Evolutionary conservation across 176 grass and related monocot species (phyloP).

Genomic region (Stipa capillata): DNA sequence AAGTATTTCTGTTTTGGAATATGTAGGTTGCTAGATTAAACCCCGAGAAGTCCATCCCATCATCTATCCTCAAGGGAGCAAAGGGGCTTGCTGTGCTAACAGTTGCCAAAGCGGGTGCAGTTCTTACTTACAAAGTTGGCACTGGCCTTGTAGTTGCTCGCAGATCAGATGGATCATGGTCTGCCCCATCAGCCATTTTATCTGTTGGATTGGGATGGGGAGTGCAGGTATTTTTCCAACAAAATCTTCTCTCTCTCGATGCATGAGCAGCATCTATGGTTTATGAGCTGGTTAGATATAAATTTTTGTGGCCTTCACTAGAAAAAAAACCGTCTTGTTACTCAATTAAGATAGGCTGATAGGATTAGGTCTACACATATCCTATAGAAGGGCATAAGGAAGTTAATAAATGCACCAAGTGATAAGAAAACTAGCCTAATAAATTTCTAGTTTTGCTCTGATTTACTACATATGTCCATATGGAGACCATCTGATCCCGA

Average conservation of each 20-base stretch:
- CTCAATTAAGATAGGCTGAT: not conserved
- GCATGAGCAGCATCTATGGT: not conserved
- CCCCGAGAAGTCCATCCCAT: slow-evolving; percentile 83
- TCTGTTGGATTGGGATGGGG: slow-evolving; percentile 96
- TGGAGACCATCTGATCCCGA: not conserved
- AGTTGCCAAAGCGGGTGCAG: slow-evolving; percentile 69
- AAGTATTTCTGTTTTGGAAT: slow-evolving; percentile 22
- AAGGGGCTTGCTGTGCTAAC: slow-evolving; percentile 88
- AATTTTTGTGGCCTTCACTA: not conserved
- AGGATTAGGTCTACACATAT: not conserved
- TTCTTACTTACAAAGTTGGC: slow-evolving; percentile 91
- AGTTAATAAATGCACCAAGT: not conserved
- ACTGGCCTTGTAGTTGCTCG: slow-evolving; percentile 84
- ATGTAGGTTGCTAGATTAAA: slow-evolving; percentile 85
- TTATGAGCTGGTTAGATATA: not conserved
- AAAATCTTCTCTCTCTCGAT: slow-evolving; percentile 4
- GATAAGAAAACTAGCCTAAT: not conserved
- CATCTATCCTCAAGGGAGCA: slow-evolving; percentile 77
- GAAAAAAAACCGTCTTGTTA: not conserved
- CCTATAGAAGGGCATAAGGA: not conserved
- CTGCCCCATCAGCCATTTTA: slow-evolving; percentile 82
- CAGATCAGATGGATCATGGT: slow-evolving; percentile 87
- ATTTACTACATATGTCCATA: not conserved
- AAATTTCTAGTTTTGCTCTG: not conserved
- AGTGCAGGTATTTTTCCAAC: slow-evolving; percentile 56